Evolutionary conservation across 2,329 filamentous ascomycete species (phyloP), one percentile per base, ranked within the genome.

Genomic region (Xylariaceae sp.): DNA sequence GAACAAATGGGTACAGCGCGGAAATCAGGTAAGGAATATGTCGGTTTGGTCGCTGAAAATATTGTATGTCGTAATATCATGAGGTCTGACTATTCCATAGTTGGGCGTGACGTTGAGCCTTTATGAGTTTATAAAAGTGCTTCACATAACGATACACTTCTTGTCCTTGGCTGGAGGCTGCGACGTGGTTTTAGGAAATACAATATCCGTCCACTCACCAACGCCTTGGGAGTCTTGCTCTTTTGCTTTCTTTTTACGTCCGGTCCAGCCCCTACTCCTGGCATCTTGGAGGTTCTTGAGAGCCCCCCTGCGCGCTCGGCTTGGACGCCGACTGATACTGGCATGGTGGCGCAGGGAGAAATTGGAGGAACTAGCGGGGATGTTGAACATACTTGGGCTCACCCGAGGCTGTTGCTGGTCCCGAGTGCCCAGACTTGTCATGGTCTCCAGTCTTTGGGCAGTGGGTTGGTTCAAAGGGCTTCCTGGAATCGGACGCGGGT

Each of bases 261-360:
- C 64, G 47, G 68, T 70, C 79, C 80, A 83, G 1, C 80, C 79
- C 23, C 70, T 71, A 55, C 71, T 73, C 64, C 75, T 79, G 2
- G 80, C 80, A 49, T 83, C 79, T 16, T 75, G 71, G 22, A 83
- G 77, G 53, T 83, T 84, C 64, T 77, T 82, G 8, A 78, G 73
- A 5, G 80, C 80, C 45, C 79, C 80, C 22, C 78, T 69, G 57
- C 79, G 76, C 2, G 79, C 79, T 33, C 80, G 72, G 55, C 78
- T 82, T 29, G 69, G 69, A 21, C 69, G 71, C 25, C 77, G 66
- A 44, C 62, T 70, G 5, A 80, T 61, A 34, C 69, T 71, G 1
- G 69, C 61, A 35, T 67, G 67, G 25, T 68, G 64, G 40, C 70
- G 65, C 27, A 68, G 52, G 6, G 69, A 65, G 22, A 70, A 23